Conservation (phyloP, 108 stramenopile species). For the Nitzschia sp. region DNA sequence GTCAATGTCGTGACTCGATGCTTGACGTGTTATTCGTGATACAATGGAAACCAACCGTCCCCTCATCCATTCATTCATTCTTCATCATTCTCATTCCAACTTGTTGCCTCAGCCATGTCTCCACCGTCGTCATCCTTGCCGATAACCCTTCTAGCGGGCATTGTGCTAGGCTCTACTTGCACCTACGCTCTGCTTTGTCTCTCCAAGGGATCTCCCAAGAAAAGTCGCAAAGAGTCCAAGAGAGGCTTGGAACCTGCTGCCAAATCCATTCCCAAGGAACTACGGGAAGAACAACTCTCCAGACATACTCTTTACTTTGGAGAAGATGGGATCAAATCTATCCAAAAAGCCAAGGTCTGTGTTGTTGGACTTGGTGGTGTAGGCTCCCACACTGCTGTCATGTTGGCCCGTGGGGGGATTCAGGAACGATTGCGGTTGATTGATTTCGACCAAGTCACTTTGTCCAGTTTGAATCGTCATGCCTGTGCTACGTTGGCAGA, state of each 20-base stretch:
- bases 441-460: slow-evolving; percentile 98
- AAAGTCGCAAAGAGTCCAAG: no score
- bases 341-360: slow-evolving; percentile 61
- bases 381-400: slow-evolving; percentile 90
- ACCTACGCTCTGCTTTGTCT: no score
- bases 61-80: neutral
- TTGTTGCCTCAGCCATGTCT: neutral
- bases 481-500: slow-evolving; percentile 93
- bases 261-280: slow-evolving; percentile 43
- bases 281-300: slow-evolving; percentile 92
- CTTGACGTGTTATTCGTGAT: no score
- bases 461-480: slow-evolving; percentile 96
- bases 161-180: slow-evolving; percentile 6
- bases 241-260: neutral
- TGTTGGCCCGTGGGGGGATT: slow-evolving; percentile 94
- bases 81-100: neutral
- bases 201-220: no score
- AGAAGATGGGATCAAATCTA: slow-evolving; percentile 58
- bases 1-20: neutral
- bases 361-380: slow-evolving; percentile 98
- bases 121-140: neutral
- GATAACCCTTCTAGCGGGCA: neutral
- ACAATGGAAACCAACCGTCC: no score
- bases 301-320: slow-evolving; percentile 91
- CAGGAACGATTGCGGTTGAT: slow-evolving; percentile 77